Evolutionary conservation across 257 asterid genomes (phyloP).

Genomic region (Solanum stenotomum): DNA sequence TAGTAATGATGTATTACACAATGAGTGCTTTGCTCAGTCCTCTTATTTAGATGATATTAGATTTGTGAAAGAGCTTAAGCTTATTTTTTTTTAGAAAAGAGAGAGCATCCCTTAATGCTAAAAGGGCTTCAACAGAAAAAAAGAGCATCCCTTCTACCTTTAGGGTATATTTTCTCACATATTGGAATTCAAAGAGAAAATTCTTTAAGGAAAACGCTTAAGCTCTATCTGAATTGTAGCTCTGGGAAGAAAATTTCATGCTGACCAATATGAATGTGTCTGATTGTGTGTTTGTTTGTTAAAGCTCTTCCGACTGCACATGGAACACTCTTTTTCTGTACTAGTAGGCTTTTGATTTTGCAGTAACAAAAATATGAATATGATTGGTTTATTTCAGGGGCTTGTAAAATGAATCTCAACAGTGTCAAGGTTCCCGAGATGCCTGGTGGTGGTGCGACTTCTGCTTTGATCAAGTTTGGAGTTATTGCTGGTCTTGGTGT

Average conservation of each 20-base stretch:
- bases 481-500: conserved; percentile 56
- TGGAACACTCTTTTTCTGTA: not conserved
- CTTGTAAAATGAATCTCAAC: conserved; percentile 48
- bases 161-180: not conserved
- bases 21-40: not conserved
- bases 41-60: not conserved
- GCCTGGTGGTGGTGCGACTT: conserved; percentile 65
- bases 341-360: no score
- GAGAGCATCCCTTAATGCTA: not conserved
- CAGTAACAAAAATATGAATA: no score
- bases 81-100: not conserved
- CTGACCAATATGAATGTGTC: not conserved
- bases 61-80: not conserved
- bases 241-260: not conserved
- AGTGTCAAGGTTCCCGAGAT: conserved; percentile 70
- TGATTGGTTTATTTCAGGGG: conserved; percentile 12
- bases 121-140: not conserved
- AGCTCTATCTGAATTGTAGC: not conserved
- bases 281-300: not conserved
- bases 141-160: not conserved
- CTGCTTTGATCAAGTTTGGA: conserved; percentile 53
- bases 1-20: not conserved
- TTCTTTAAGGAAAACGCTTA: not conserved
- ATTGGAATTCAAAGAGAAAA: not conserved
- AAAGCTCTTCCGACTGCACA: not conserved